Evolutionary conservation across 495 filamentous ascomycete genomes (phyloP).

Genomic region (Aspergillus heteromorphus): DNA sequence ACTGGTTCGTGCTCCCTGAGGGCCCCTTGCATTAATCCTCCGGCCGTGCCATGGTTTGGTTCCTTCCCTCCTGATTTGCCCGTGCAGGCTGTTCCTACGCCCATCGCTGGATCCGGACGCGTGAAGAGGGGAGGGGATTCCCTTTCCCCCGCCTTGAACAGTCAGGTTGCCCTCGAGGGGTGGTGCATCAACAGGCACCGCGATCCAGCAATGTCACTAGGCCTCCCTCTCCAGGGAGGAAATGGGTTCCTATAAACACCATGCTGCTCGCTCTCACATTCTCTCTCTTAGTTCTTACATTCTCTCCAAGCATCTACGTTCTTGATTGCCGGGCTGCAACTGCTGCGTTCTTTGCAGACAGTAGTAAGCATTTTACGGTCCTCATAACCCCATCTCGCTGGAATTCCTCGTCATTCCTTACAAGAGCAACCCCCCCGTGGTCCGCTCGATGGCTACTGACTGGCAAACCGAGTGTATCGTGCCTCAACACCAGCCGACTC

Average conservation of each 20-base stretch:
- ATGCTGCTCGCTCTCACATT: slow-evolving; percentile 51
- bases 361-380: slow-evolving; percentile 40
- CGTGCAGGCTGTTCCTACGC: slow-evolving; percentile 31
- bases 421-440: slow-evolving; percentile 35
- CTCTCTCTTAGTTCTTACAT: slow-evolving; percentile 50
- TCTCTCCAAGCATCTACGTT: slow-evolving; percentile 42
- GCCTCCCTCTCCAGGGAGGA: slow-evolving; percentile 30
- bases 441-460: slow-evolving; percentile 44
- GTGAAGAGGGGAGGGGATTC: slow-evolving; percentile 26
- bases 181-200: slow-evolving; percentile 32
- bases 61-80: slow-evolving; percentile 42
- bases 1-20: slow-evolving; percentile 36
- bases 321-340: slow-evolving; percentile 34
- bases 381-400: slow-evolving; percentile 29
- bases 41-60: slow-evolving; percentile 30
- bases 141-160: slow-evolving; percentile 29
- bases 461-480: slow-evolving; percentile 44
- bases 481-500: slow-evolving; percentile 37
- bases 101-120: slow-evolving; percentile 31
- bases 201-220: slow-evolving; percentile 37
- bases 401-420: slow-evolving; percentile 53
- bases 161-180: slow-evolving; percentile 40
- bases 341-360: slow-evolving; percentile 41
- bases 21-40: slow-evolving; percentile 38
- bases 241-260: slow-evolving; percentile 47